Percentiles rank a stretch among this genome's conserved stretches.
Evolutionary conservation across 441 rosid species (phyloP).

Genomic region (Erodium trifolium): DNA sequence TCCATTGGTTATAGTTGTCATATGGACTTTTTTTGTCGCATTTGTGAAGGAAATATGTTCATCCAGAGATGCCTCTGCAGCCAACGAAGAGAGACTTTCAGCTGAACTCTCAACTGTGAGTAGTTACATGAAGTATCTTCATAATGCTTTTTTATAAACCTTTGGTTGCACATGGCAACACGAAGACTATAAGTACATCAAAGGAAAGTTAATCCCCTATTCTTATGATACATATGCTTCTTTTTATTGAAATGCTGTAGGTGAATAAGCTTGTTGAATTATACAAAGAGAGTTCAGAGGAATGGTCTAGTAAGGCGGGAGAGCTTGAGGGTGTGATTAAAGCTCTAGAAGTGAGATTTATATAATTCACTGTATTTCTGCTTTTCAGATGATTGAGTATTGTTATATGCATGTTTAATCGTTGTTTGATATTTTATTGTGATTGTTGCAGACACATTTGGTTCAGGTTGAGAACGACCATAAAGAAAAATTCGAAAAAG

Average conservation of each 20-base stretch:
- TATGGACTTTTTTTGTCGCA: constrained; percentile 19
- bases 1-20: constrained; percentile 14
- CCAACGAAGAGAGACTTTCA: constrained; percentile 56
- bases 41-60: constrained; percentile 57
- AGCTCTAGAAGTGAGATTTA: constrained; percentile 70
- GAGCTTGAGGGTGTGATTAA: constrained; percentile 97
- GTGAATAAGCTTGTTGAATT: constrained; percentile 80
- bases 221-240: neutral
- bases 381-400: neutral
- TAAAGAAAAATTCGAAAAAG: constrained; percentile 72
- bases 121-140: constrained; percentile 9
- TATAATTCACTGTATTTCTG: constrained; percentile 12
- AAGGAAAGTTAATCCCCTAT: neutral
- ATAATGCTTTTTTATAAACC: neutral
- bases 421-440: constrained; percentile 24
- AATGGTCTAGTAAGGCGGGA: constrained; percentile 84
- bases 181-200: neutral
- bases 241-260: constrained; percentile 28
- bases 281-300: constrained; percentile 86
- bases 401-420: constrained; percentile 2
- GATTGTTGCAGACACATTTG: constrained; percentile 48
- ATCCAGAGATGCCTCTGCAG: constrained; percentile 56
- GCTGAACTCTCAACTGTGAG: constrained; percentile 85
- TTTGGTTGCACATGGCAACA: neutral
- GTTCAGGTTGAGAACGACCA: constrained; percentile 65